Base-by-base conservation (phyloP, 805 yeast genomes). In the Ogataea siamensis region DNA sequence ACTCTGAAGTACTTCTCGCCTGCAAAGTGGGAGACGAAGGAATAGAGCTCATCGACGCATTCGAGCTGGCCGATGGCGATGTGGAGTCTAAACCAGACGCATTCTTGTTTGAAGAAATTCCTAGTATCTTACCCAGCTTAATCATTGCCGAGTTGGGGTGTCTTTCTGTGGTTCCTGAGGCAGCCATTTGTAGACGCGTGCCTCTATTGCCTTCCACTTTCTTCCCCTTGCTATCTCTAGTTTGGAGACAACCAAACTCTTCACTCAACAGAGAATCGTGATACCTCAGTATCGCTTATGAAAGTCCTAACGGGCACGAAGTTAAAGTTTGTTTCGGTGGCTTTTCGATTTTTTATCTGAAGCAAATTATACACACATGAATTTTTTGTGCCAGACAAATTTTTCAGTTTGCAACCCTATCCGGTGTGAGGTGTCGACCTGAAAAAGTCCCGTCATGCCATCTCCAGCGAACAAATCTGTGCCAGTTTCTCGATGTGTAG, bases 401-500 rank as follows among this genome's bases (percentile, higher is more conserved):
- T 37, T 37, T 37, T 37, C 35, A 31, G 32, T 15, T 5, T 24
- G 25, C 25, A 22, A 22, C 25, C 25, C 12, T 30, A 11, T 12
- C 28, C 21, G 41, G 41, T 32, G 28, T 17, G 14, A 38, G 41
- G 41, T 38, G 41, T 38, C 10, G 28, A 16, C n/a, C n/a, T 11
- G 5, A 11, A 22, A 22, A 7, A 13, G 25, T 7, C 25, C n/a
- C n/a, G 15, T 28, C 26, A 17, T 19, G 28, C n/a, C n/a, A 27
- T 25, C 27, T 51, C 42, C 32, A 50, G 36, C 15, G 44, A 39
- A 32, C 58, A 53, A 5, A 45, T 33, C 18, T 47, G 46, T 5
- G 40, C 40, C 26, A 54, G 40, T 21, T 75, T 74, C 16, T 56
- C 61, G 8, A 70, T 66, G 38, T 75, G 64, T 11, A 73, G 67